A percentile compares a stretch with the other conserved stretches of the same genome.
Conservation (phyloP, 257 asterid species). For the Nicotiana knightiana region DNA sequence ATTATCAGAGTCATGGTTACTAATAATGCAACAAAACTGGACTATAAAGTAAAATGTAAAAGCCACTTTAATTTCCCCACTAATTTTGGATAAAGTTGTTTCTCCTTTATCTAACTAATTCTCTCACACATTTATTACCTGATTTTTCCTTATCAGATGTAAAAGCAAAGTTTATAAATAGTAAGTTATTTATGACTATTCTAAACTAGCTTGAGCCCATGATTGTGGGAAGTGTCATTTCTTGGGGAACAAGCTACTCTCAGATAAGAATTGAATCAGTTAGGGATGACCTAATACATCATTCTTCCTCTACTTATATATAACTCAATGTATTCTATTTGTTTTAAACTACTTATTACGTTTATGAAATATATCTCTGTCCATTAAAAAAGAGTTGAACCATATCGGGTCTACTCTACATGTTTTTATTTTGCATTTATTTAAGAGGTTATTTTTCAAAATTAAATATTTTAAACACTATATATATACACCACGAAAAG, state of each 20-base stretch:
- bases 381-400: not conserved
- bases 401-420: not conserved
- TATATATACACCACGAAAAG: not conserved
- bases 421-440: not conserved
- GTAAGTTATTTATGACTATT: not conserved
- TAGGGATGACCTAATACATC: not conserved
- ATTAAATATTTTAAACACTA: not conserved
- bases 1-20: not conserved
- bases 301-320: not conserved
- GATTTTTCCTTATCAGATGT: not conserved
- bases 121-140: not conserved
- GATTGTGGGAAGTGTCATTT: not conserved
- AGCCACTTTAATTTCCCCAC: not conserved
- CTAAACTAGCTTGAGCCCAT: not conserved
- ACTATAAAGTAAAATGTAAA: not conserved
- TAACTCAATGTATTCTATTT: not conserved
- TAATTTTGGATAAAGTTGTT: not conserved
- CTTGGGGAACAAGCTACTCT: not conserved
- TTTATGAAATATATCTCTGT: not conserved
- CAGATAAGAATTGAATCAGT: not conserved
- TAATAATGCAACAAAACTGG: not conserved
- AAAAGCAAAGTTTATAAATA: not conserved
- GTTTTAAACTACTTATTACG: not conserved
- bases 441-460: not conserved
- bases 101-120: not conserved